phyloP scores from a whole-genome alignment of 106 monocot genomes.

The Hemerocallis citrina region DNA sequence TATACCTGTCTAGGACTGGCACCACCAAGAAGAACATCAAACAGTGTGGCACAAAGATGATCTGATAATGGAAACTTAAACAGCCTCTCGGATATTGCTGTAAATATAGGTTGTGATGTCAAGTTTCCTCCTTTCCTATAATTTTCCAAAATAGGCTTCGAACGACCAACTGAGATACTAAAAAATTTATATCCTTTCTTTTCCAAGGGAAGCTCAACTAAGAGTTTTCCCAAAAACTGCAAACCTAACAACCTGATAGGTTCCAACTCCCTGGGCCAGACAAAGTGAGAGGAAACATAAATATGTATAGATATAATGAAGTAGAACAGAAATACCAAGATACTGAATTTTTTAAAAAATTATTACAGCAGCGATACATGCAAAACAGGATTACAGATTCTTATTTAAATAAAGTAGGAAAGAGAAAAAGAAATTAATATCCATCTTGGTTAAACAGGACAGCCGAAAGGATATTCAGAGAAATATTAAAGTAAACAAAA shows the following conservation, averaged over 20 bases:
- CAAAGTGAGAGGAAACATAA: background rate
- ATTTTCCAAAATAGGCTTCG: slow-evolving; percentile 62
- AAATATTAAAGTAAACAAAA: no score
- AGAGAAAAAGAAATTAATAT: no score
- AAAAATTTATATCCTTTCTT: slow-evolving; percentile 77
- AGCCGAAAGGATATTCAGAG: no score
- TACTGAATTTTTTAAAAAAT: no score
- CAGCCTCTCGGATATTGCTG: slow-evolving; percentile 71
- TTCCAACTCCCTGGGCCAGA: slow-evolving; percentile 69
- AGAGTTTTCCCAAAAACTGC: slow-evolving; percentile 79
- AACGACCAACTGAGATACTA: slow-evolving; percentile 60
- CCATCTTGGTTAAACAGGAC: no score
- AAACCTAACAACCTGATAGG: slow-evolving; percentile 92
- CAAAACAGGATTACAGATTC: no score
- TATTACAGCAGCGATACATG: no score
- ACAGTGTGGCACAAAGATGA: slow-evolving; percentile 83
- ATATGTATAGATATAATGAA: background rate
- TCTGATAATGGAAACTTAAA: slow-evolving; percentile 86
- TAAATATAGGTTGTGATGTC: slow-evolving; percentile 39
- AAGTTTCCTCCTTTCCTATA: slow-evolving; percentile 36
- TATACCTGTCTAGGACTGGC: slow-evolving; percentile 98
- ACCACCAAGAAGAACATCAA: slow-evolving; percentile 99
- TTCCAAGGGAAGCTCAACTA: slow-evolving; percentile 65
- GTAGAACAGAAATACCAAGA: no score
- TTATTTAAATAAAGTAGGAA: no score